Evolutionary conservation across 164 flowering plant species (phyloP), one percentile per base, ranked within the genome.

Genomic region (Aristolochia californica): DNA sequence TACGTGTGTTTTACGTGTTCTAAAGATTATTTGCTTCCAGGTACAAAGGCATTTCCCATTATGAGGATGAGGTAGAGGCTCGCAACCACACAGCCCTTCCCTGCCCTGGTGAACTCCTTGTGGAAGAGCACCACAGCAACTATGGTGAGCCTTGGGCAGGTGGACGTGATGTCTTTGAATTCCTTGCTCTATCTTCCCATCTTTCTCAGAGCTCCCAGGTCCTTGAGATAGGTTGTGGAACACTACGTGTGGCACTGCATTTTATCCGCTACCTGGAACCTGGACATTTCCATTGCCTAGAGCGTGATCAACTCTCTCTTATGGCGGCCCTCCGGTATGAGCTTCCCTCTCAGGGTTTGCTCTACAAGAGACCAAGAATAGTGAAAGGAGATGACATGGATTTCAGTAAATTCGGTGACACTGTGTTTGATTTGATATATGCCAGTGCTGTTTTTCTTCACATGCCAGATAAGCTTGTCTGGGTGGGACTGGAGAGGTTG

Each of bases 101-200:
- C 1, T 93, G 97, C 60, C 96, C 97, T 0, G 90, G 88, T 9
- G 99, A 87, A 61, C 76, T 93, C 1, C 91, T 93, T 2, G 93
- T 89, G 1, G 97, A 93, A 50, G 83, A 89, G 73, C 99, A 93
- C 64, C 99, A 89, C 61, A 93, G 99, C 78, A 84, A 93, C 74
- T 89, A 93, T 61, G 99, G 99, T 25, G 99, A 93, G 73, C 99
- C 99, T 1, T 93, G 99, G 99, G 99, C 97, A 0, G 99, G 99
- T 26, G 99, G 99, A 9, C 76, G 97, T 0, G 97, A 93, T 57
- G 95, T 89, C 48, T 93, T 89, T 64, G 99, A 89, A 61, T 93
- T 89, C 64, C 84, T 93, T 20, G 99, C 96, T 1, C 73, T 76
- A 53, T 72, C 88, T 0, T 40, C 65, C n/a, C 67, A 59, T 4